Evolutionary conservation across 768 basidiomycete species (phyloP), one percentile per base, ranked within the genome.

Genomic region (Collybiopsis luxurians): DNA sequence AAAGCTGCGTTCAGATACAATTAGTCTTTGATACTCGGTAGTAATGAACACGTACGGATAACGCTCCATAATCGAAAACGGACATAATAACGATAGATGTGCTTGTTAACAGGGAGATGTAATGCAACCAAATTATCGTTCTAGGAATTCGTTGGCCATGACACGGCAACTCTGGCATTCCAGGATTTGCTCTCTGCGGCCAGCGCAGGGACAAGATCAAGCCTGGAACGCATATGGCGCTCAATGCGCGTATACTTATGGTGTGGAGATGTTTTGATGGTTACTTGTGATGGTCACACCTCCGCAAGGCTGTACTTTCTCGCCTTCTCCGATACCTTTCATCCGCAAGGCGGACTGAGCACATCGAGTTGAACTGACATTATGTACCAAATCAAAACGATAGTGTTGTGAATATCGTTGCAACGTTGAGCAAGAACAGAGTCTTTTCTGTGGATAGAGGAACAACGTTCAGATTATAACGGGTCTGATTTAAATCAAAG

Each of bases 151-250:
- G 19, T 13, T 28, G 34, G 17, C 17, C 3, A 39, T 24, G 12
- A 6, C 40, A 11, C 12, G 31, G 53, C 43, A 45, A 23, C 24
- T 53, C 36, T 26, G 40, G 51, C 51, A 34, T 53, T n/a, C 53
- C 53, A 54, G 38, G 40, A 54, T 44, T 9, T 54, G 40, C 28
- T 5, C 6, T 43, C 53, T 51, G 50, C 36, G 50, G 46, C 53
- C 53, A 43, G 53, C 53, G 40, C 53, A 44, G 53, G 40, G 5
- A 47, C 46, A 47, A 30, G 23, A 47, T 47, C 46, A 47, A 47
- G 46, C 46, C 46, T 54, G 15, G 27, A 19, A 21, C 17, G 31
- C 2, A 15, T 19, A n/a, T 11, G 26, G 36, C 31, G 36, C 12
- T 19, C 40, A 44, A 30, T n/a, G 39, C 40, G n/a, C 23, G 6